Evolutionary conservation across 2,329 filamentous ascomycete species (phyloP).

Genomic region (Huntiella savannae): DNA sequence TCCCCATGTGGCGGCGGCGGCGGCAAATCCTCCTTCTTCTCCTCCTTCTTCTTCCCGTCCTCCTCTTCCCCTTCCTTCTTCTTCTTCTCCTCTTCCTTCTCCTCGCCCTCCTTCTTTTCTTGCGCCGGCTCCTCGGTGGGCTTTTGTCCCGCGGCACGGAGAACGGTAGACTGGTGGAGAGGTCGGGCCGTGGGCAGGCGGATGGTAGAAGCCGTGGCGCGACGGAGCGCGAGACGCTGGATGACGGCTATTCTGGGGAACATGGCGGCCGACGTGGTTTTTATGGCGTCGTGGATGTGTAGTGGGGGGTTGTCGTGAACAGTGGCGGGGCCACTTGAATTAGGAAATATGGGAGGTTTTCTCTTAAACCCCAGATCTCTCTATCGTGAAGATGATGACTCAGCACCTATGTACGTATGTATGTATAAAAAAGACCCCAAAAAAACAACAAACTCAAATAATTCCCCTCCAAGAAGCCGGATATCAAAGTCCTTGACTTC

Average conservation of each 20-base stretch:
- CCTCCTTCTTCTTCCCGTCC: slow-evolving; percentile 27
- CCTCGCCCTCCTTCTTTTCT: slow-evolving; percentile 18
- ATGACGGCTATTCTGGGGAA: slow-evolving; percentile 8
- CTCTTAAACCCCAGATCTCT: too few species aligned
- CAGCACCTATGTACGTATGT: too few species aligned
- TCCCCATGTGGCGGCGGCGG: slow-evolving; percentile 93
- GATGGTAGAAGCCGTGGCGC: slow-evolving; percentile 19
- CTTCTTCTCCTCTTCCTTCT: slow-evolving; percentile 16
- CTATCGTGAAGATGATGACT: too few species aligned
- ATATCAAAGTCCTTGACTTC: too few species aligned
- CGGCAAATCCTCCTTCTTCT: slow-evolving; percentile 47
- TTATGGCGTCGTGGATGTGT: too few species aligned
- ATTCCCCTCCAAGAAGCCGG: neutral
- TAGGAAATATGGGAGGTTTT: too few species aligned
- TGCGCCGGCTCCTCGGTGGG: neutral
- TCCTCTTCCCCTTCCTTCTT: slow-evolving; percentile 17
- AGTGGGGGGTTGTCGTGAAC: slow-evolving; percentile 2
- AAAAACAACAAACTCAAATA: slow-evolving; percentile 8
- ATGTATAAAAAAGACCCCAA: neutral
- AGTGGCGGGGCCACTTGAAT: too few species aligned
- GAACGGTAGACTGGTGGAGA: slow-evolving; percentile 11
- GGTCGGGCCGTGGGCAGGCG: slow-evolving; percentile 27
- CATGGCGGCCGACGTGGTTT: neutral
- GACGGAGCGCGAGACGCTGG: slow-evolving; percentile 4
- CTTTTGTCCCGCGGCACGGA: neutral